Evolutionary conservation across 768 basidiomycete species (phyloP).

Genomic region (Boletus sensibilis): DNA sequence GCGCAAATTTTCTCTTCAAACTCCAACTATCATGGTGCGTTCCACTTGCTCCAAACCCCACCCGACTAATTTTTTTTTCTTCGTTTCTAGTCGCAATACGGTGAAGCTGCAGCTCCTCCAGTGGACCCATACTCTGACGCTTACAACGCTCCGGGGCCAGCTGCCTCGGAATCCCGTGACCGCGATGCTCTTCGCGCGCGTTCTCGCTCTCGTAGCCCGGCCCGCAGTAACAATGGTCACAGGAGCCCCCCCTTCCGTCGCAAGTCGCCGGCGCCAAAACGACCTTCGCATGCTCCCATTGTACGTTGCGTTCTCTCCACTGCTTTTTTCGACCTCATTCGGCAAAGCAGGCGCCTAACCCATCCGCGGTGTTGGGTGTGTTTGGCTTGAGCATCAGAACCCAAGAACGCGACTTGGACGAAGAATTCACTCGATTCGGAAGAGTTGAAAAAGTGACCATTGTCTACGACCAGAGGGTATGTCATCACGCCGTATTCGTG

Average conservation of each 20-base stretch:
- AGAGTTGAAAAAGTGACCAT: conserved; percentile 93
- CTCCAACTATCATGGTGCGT: conserved; percentile 70
- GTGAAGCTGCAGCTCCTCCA: conserved; percentile 53
- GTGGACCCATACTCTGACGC: conserved; percentile 84
- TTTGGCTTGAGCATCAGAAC: conserved; percentile 98
- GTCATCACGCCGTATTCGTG: conserved; percentile 24
- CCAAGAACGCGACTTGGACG: conserved; percentile 88
- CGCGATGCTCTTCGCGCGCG: conserved; percentile 63
- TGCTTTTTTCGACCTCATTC: conserved; percentile 34
- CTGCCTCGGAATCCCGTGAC: conserved; percentile 45
- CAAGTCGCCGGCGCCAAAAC: conserved; percentile 58
- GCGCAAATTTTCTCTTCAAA: conserved; percentile 43
- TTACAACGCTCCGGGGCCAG: conserved; percentile 64
- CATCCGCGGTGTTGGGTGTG: conserved; percentile 90
- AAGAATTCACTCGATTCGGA: conserved; percentile 88
- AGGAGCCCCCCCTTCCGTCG: conserved; percentile 59
- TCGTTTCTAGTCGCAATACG: conserved; percentile 51
- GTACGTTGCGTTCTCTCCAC: conserved; percentile 43
- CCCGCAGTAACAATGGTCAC: conserved; percentile 50
- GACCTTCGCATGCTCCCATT: conserved; percentile 70
- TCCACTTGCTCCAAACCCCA: conserved; percentile 2
- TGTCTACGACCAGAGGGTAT: conserved; percentile 93
- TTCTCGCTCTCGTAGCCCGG: conserved; percentile 73
- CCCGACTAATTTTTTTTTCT: conserved; percentile 5
- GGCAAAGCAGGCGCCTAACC: conserved; percentile 75